These are phyloP conservation scores for Paraglomus brasilianum DNA, from an alignment of 192 early-diverging fungal genomes.

Conservation along the genomic window DNA sequence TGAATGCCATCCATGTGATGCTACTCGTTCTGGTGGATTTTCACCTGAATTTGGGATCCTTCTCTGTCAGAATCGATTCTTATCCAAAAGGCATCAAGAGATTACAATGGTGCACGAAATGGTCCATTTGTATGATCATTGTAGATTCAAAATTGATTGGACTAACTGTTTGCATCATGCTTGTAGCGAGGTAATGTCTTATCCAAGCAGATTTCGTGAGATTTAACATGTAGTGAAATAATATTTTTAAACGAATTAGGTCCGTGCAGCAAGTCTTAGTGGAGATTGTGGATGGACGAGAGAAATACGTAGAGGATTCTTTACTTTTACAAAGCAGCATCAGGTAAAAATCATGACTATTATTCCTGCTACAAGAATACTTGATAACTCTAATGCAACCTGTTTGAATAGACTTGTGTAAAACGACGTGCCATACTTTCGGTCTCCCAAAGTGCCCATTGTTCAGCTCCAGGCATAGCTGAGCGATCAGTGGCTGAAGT, in stretches of 20 bases:
- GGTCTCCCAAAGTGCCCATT: conserved; percentile 71
- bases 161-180: conserved; percentile 75
- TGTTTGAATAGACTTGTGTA: conserved; percentile 63
- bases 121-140: conserved; percentile 82
- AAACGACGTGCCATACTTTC: conserved; percentile 84
- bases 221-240: background rate
- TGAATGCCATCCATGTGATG: conserved; percentile 80
- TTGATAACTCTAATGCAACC: conserved; percentile 1
- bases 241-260: conserved; percentile 34
- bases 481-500: conserved; percentile 86
- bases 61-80: conserved; percentile 83
- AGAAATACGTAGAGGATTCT: conserved; percentile 65
- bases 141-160: conserved; percentile 73
- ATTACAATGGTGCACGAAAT: conserved; percentile 94
- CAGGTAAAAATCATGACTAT: conserved; percentile 42
- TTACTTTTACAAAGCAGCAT: conserved; percentile 76
- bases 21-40: conserved; percentile 84
- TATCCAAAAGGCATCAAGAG: conserved; percentile 79
- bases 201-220: background rate
- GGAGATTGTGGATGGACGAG: conserved; percentile 75
- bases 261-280: conserved; percentile 75
- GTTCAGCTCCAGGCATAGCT: conserved; percentile 70
- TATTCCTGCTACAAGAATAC: background rate
- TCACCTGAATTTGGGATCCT: conserved; percentile 75
- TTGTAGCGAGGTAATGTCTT: conserved; percentile 62